Evolutionary conservation across 371 early-diverging fungal species (phyloP), one percentile per base, ranked within the genome.

Genomic region (Umbelopsis sp.): DNA sequence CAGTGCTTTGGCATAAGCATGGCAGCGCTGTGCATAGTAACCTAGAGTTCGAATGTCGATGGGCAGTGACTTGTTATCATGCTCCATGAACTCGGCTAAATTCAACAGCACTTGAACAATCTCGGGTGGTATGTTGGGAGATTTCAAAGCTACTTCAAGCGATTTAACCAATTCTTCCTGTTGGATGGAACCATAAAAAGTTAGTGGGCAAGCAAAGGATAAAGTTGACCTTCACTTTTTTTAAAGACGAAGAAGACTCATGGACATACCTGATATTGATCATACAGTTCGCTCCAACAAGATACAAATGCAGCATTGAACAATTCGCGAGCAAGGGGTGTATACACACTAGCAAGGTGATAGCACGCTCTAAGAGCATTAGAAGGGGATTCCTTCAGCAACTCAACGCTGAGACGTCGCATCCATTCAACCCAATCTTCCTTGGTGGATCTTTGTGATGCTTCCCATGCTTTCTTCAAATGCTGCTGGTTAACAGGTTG

Each of bases 391-490:
- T 97, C 96, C 73, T 94, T 94, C n/a, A 99, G 79, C 67, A 99
- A 83, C 72, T 98, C 98, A 11, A 96, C 90, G 68, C 93, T 92
- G 66, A 99, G 86, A 32, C 93, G 82, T 50, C 94, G 85, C 63
- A 98, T 93, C 99, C 99, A 99, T 73, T 96, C 96, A 64, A 87
- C 80, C 99, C 99, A 99, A 76, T 97, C 98, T 70, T 97, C 97
- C 69, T 91, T 92, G 1, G 96, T 94, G 2, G 94, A 91, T 67
- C 94, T 78, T 74, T 95, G 96, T 3, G 93, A 91, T 2, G 94
- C 91, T 63, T 95, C 96, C 97, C 98, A 98, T 1, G 96, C 93
- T 65, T 93, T 93, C 67, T 94, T 94, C 63, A 99, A 85, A 68
- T 92, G 88, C 62, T 85, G 85, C 50, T 95, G 96, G 76, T 97